These are phyloP conservation scores for Austroboletus niveus DNA, from an alignment of 1,284 basidiomycete genomes.

Conservation along the genomic window DNA sequence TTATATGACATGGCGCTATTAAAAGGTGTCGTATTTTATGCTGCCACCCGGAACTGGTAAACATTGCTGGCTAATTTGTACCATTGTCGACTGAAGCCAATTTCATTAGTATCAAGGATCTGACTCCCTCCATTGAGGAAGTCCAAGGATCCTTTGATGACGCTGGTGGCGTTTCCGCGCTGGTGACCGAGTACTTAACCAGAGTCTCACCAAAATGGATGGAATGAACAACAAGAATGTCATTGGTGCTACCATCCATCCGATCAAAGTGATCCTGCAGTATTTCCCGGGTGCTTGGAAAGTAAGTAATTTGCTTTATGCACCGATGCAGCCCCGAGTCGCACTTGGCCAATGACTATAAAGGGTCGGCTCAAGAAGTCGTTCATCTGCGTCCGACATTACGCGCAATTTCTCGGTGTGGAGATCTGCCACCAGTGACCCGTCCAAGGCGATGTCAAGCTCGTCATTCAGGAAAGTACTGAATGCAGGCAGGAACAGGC, in stretches of 20 bases:
- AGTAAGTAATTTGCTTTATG: slow-evolving; percentile 72
- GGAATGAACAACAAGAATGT: slow-evolving; percentile 99
- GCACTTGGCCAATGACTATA: slow-evolving; percentile 71
- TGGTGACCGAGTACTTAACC: slow-evolving; percentile 94
- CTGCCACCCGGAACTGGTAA: too few species aligned
- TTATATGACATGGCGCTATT: too few species aligned
- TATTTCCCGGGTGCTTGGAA: slow-evolving; percentile 95
- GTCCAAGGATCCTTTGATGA: slow-evolving; percentile 82
- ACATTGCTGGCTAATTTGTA: too few species aligned
- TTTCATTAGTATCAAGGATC: too few species aligned
- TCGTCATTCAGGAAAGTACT: neutral
- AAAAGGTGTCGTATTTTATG: too few species aligned
- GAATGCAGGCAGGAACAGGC: slow-evolving; percentile 68
- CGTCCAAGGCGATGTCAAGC: neutral
- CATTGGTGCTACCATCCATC: slow-evolving; percentile 99
- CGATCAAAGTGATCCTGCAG: slow-evolving; percentile 97
- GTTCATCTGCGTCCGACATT: slow-evolving; percentile 81
- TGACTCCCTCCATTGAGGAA: slow-evolving; percentile 71
- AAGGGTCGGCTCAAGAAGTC: slow-evolving; percentile 91
- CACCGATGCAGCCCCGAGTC: slow-evolving; percentile 89
- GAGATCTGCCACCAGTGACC: slow-evolving; percentile 70
- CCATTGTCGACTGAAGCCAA: too few species aligned
- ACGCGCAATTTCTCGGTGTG: slow-evolving; percentile 97
- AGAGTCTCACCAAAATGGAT: slow-evolving; percentile 99
- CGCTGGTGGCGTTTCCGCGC: slow-evolving; percentile 77